phyloP scores from a whole-genome alignment of 176 grass and related monocot genomes.

The Aegilops tauschii region DNA sequence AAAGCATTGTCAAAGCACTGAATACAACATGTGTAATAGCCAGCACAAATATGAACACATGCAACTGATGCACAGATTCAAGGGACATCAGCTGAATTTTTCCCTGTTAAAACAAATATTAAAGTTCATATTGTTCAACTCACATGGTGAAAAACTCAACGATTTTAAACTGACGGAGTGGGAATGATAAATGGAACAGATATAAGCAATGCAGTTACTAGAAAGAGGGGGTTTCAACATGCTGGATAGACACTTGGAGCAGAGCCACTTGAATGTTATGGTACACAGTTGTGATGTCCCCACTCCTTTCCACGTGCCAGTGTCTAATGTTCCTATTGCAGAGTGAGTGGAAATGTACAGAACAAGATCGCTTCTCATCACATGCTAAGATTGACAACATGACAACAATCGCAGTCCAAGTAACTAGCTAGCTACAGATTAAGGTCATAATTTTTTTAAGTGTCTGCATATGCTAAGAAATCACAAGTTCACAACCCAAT shows the following conservation, averaged over 20 bases:
- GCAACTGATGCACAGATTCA: neutral
- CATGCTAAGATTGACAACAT: neutral
- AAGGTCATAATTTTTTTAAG: too few relatives aligned
- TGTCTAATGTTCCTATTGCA: neutral
- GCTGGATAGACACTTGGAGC: neutral
- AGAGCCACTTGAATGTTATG: neutral
- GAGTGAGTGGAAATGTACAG: neutral
- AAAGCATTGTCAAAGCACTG: neutral
- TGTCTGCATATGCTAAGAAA: too few relatives aligned
- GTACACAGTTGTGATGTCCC: neutral
- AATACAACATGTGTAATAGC: neutral
- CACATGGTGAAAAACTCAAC: neutral
- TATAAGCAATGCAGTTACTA: neutral
- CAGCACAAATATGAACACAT: neutral
- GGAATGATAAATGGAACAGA: neutral
- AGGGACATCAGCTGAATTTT: neutral
- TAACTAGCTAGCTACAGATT: too few relatives aligned
- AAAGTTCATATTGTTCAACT: neutral
- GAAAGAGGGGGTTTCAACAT: neutral
- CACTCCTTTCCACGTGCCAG: neutral
- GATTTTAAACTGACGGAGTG: neutral
- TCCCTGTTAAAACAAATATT: neutral
- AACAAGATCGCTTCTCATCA: neutral
- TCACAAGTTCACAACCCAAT: too few relatives aligned
- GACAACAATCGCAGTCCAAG: too few relatives aligned